Conservation (phyloP, 371 early-diverging fungal species). For the Zancudomyces culisetae region DNA sequence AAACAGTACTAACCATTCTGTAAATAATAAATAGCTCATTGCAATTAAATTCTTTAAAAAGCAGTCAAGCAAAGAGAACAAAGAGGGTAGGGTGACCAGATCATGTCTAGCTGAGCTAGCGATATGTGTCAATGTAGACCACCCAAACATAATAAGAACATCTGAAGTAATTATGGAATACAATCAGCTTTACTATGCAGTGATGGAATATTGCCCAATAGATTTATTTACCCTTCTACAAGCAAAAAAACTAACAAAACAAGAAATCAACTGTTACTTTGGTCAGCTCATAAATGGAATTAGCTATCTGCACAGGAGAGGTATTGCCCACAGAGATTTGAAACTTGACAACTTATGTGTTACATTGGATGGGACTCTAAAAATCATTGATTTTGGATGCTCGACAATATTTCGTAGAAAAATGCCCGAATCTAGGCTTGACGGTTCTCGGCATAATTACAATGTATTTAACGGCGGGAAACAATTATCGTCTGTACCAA, state of each 20-base stretch:
- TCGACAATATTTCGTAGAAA: constrained; percentile 68
- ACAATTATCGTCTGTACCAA: background rate
- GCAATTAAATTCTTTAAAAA: constrained; percentile 4
- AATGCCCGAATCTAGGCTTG: background rate
- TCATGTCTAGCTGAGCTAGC: constrained; percentile 11
- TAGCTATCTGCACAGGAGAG: constrained; percentile 72
- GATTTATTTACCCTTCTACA: constrained; percentile 54
- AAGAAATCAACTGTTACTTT: constrained; percentile 32
- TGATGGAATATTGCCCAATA: constrained; percentile 62
- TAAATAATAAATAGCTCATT: constrained; percentile 19
- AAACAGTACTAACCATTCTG: too few species aligned
- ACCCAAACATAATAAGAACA: constrained; percentile 19
- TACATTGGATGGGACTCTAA: constrained; percentile 57
- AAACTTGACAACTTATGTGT: constrained; percentile 88
- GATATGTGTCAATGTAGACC: constrained; percentile 15
- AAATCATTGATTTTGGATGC: constrained; percentile 97
- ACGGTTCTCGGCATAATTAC: background rate
- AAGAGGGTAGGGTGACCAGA: background rate
- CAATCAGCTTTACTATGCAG: constrained; percentile 32
- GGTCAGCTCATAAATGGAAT: constrained; percentile 80
- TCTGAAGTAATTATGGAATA: constrained; percentile 33
- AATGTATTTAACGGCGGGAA: background rate
- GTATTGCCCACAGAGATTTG: constrained; percentile 77
- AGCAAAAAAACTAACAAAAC: constrained; percentile 17
- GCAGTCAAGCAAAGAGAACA: background rate